Base-by-base conservation (phyloP, 345 rosid genomes). In the Euphorbia peplus region DNA sequence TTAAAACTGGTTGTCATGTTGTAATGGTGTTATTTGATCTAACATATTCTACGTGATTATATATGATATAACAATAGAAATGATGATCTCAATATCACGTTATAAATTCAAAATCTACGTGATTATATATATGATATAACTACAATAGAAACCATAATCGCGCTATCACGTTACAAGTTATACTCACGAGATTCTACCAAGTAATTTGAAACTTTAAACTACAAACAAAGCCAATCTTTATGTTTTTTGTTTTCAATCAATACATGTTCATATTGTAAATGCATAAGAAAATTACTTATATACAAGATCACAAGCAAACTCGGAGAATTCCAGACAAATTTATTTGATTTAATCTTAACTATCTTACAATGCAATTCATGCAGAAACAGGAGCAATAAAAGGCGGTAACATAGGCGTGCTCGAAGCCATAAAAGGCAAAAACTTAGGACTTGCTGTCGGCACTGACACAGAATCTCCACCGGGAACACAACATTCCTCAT, bases 391-490 rank as follows among this genome's bases (percentile, higher is more conserved):
- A 70, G 90, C 79, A 48, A 62, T 50, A 26, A 86, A 73, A 71
- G 91, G 91, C 39, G 87, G 70, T 39, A 78, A 67, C 57, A 75
- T 72, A 60, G 86, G 73, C 44, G 37, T 32, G 37, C 37, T 32
- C 37, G 93, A 90, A 70, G 90, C 78, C 53, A 62, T 51, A 26
- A 86, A 73, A 71, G 91, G 91, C 32, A 85, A 69, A 30, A 78
- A 67, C 58, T 74, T 72, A 63, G 86, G 76, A 0, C 83, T 47
- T 13, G 78, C 66, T 1, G 73, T 61, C 37, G 86, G 90, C 26
- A 63, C 59, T 22, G 64, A 37, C 0, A 70, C 62, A 3, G 85
- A 73, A 50, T 67, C 70, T 32, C 62, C 66, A 5, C 63, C 52
- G 14, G 32, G 70, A 12, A 9, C 47, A 46, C 87, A 82, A 5